These are phyloP conservation scores for Paramecium tetraurelia DNA, from an alignment of 73 alveolate species.

Conservation along the genomic window DNA sequence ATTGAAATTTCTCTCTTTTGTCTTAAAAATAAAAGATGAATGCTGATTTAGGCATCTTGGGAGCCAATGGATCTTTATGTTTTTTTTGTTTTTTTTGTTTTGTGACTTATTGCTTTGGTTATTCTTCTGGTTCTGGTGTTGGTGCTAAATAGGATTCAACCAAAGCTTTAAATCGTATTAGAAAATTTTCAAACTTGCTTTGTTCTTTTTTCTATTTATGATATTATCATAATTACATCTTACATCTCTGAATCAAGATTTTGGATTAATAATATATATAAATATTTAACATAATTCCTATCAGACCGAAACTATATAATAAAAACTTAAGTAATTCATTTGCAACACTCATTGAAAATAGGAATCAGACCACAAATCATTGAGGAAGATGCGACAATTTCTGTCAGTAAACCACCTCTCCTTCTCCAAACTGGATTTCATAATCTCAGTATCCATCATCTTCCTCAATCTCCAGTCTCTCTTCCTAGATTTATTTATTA, in stretches of 20 bases:
- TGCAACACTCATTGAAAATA: not conserved
- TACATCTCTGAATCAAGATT: not conserved
- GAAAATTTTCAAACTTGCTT: constrained; percentile 26
- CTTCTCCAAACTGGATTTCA: not conserved
- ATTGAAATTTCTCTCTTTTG: constrained; percentile 52
- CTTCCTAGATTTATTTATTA: not conserved
- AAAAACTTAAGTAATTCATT: not conserved
- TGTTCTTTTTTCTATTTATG: constrained; percentile 20
- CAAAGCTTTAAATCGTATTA: not conserved
- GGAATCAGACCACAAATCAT: constrained; percentile 12
- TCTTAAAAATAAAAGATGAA: constrained; percentile 55
- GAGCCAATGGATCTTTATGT: constrained; percentile 57
- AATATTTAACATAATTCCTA: not conserved
- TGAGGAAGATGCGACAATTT: not conserved
- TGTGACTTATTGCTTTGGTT: not conserved
- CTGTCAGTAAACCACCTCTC: not conserved
- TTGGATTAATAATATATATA: not conserved
- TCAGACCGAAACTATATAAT: not conserved
- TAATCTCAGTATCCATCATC: not conserved
- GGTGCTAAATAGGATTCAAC: not conserved
- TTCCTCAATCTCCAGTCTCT: not conserved
- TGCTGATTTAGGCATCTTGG: constrained; percentile 61
- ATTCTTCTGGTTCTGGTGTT: constrained; percentile 16
- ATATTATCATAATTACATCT: not conserved
- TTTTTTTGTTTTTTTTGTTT: constrained; percentile 29